Conservation (phyloP, 2,329 filamentous ascomycete species). For the Nemania sp. region DNA sequence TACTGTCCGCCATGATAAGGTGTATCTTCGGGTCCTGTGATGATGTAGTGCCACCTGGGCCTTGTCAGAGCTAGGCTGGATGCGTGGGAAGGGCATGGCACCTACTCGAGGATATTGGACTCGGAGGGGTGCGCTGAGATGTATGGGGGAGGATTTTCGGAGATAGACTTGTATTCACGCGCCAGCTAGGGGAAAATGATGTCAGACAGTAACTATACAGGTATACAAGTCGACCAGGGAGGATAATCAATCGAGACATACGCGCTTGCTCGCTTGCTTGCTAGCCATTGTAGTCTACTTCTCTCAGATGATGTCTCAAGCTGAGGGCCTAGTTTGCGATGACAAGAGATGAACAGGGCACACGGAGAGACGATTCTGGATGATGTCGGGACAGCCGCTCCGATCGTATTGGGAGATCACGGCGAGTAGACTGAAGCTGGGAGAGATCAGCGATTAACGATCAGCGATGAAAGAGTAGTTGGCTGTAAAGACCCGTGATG, state of each 20-base stretch:
- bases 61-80: conserved; percentile 26
- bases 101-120: conserved; percentile 85
- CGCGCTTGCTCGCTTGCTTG: conserved; percentile 73
- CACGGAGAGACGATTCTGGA: neutral
- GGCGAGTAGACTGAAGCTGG: neutral
- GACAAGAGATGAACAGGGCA: neutral
- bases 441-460: neutral
- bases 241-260: conserved; percentile 44
- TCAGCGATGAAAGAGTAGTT: neutral
- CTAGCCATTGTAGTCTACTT: conserved; percentile 62
- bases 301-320: conserved; percentile 8
- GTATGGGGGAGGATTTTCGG: conserved; percentile 81
- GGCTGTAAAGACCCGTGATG: neutral
- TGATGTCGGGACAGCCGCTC: neutral
- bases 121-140: conserved; percentile 90
- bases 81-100: conserved; percentile 19
- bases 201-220: conserved; percentile 30
- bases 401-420: neutral
- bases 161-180: conserved; percentile 66
- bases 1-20: conserved; percentile 96
- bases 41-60: conserved; percentile 86
- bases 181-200: conserved; percentile 52
- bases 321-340: conserved; percentile 30
- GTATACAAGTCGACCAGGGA: neutral
- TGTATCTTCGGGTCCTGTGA: conserved; percentile 91